A percentile compares a stretch with the other conserved stretches of the same genome.
Conservation (phyloP, 2,329 filamentous ascomycete genomes). For the Helminthosporium solani region DNA sequence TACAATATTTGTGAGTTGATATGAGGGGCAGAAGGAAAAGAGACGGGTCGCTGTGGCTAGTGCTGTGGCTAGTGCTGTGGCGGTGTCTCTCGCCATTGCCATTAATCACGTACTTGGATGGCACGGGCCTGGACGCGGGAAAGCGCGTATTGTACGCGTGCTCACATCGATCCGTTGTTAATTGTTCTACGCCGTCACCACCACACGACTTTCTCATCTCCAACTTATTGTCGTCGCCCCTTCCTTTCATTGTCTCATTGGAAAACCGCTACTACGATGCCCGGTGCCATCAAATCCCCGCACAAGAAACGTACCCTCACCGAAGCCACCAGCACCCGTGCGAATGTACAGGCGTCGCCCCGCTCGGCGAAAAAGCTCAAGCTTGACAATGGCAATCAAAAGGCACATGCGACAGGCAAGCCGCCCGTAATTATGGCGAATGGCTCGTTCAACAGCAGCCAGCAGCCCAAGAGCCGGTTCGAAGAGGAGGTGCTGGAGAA, state of each 20-base stretch:
- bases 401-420: constrained; percentile 58
- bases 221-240: not conserved
- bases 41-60: not conserved
- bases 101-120: constrained; percentile 22
- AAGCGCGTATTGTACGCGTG: constrained; percentile 24
- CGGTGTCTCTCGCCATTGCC: not conserved
- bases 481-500: constrained; percentile 94
- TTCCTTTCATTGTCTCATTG: constrained; percentile 1
- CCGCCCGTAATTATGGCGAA: constrained; percentile 64
- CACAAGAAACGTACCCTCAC: constrained; percentile 52
- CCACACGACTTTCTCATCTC: not conserved
- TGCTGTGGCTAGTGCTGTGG: not conserved
- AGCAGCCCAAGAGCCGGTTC: constrained; percentile 86
- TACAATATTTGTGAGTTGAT: not conserved
- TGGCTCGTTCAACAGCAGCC: constrained; percentile 62
- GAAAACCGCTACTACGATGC: constrained; percentile 24
- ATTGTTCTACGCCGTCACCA: constrained; percentile 1
- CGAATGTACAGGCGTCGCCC: constrained; percentile 48
- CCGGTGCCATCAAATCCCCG: constrained; percentile 40
- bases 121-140: constrained; percentile 27
- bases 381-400: constrained; percentile 64
- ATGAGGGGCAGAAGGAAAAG: not conserved
- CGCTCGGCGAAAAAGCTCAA: constrained; percentile 77
- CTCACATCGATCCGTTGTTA: constrained; percentile 25
- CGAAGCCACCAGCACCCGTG: constrained; percentile 48